Evolutionary conservation across 805 yeast species (phyloP), one percentile per base, ranked within the genome.

Genomic region (Kluyveromyces lactis): DNA sequence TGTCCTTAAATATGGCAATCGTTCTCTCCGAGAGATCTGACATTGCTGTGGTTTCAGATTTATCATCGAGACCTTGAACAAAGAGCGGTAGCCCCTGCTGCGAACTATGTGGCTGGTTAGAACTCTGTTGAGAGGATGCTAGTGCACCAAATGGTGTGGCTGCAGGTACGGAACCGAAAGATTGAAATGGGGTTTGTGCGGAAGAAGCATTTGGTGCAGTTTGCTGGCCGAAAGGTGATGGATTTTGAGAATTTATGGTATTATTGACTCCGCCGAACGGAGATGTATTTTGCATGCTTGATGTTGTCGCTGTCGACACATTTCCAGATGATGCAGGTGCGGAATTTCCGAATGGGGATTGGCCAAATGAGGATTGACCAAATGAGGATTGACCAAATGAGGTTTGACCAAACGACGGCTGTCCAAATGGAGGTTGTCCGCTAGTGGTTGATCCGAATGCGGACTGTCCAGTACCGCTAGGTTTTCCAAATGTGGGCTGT

Each of bases 1-100:
- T 47, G 1, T 73, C 65, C 44, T 67, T 53, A 54, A 83, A 86
- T 17, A 71, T 69, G 4, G 60, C 64, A 8, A 64, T 35, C 0
- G 77, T 66, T 2, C 51, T 61, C 4, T 69, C 71, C 35, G 72
- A 61, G 3, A 78, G 48, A 3, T 71, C 73, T 0, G 60, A 64
- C 4, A 59, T 49, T 8, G 47, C 60, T 42, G 42, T 16, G 10
- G 35, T 42, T 16, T 52, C 52, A 18, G 55, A 60, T 4, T 54
- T 56, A 31, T 61, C 56, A 4, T 42, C 47, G 2, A 45, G 46
- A 26, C 67, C 68, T 47, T 70, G 75, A 11, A 42, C 40, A 31
- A 58, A 53, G 7, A 6, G 6, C 8, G 6, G 24, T 21, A 21
- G 24, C 9, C 9, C 24, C 9, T 21, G 24, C 9, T 21, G 24